Percentiles rank a stretch among this genome's conserved stretches.
These are phyloP conservation scores for Candida sanyaensis DNA, from an alignment of 1,139 yeast species.

Conservation along the genomic window DNA sequence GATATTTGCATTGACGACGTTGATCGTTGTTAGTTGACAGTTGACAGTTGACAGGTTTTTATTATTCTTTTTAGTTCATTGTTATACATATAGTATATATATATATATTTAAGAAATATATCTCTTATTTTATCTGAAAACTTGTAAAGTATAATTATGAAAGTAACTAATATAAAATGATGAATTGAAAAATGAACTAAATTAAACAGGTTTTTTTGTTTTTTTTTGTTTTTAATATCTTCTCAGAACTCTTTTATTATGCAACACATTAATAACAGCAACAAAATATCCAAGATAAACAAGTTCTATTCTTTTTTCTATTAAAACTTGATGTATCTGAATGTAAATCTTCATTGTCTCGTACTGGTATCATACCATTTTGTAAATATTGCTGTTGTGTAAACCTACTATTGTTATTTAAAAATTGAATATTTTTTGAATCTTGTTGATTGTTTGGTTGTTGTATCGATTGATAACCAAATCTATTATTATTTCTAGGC, in stretches of 20 bases:
- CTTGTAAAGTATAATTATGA: no score
- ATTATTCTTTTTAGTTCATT: not conserved
- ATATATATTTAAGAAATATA: not conserved
- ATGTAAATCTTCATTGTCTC: constrained; percentile 43
- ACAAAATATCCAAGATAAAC: constrained; percentile 10
- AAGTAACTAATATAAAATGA: not conserved
- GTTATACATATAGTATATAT: not conserved
- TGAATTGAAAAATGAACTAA: constrained; percentile 7
- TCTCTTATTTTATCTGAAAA: no score
- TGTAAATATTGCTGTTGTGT: constrained; percentile 3
- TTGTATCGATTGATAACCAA: constrained; percentile 30
- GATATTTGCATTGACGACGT: not conserved
- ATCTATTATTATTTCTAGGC: constrained; percentile 10
- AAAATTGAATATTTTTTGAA: constrained; percentile 5
- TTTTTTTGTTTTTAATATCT: no score
- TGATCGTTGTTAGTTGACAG: not conserved
- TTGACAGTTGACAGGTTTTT: no score
- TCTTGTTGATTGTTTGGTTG: constrained; percentile 9
- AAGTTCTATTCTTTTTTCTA: constrained; percentile 18
- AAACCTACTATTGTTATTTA: not conserved
- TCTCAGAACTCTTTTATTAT: not conserved
- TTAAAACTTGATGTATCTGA: constrained; percentile 40
- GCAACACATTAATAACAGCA: constrained; percentile 6
- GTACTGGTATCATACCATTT: constrained; percentile 33
- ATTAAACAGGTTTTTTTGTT: not conserved